Conservation (phyloP, 2,329 filamentous ascomycete species). For the Colletotrichum higginsianum region DNA sequence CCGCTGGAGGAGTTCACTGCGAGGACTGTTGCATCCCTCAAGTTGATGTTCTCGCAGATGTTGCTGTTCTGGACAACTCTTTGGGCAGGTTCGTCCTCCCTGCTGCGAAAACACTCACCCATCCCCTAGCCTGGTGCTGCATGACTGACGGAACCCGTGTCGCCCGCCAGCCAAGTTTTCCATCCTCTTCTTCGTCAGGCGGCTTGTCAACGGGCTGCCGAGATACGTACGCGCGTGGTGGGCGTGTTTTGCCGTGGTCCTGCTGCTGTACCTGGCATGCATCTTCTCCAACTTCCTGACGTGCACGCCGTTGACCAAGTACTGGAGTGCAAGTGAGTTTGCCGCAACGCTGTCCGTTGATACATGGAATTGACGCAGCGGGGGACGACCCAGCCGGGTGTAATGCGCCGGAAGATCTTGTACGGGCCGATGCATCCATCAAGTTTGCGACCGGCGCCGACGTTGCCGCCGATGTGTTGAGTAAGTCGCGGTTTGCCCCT, state of each 20-base stretch:
- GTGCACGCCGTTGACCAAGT: slow-evolving; percentile 30
- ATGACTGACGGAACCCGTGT: not conserved
- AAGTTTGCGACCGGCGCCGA: slow-evolving; percentile 30
- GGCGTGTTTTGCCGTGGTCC: slow-evolving; percentile 9
- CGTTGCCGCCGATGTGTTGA: slow-evolving; percentile 16
- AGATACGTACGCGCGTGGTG: slow-evolving; percentile 33
- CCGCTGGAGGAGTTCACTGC: slow-evolving; percentile 16
- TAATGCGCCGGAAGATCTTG: slow-evolving; percentile 26
- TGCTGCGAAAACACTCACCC: not conserved
- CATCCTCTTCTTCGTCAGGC: slow-evolving; percentile 28
- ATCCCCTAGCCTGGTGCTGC: too few relatives aligned
- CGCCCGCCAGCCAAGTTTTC: slow-evolving; percentile 15
- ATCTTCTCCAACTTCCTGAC: slow-evolving; percentile 32
- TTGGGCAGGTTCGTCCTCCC: slow-evolving; percentile 13
- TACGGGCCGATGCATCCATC: slow-evolving; percentile 27
- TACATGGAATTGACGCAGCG: too few relatives aligned
- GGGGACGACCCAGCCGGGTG: slow-evolving; percentile 15
- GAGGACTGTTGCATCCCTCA: slow-evolving; percentile 19
- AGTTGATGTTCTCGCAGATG: slow-evolving; percentile 37
- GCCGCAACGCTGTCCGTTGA: too few relatives aligned
- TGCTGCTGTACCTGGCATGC: slow-evolving; percentile 30
- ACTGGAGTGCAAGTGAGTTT: slow-evolving; percentile 30
- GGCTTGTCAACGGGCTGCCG: slow-evolving; percentile 25
- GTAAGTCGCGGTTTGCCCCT: not conserved
- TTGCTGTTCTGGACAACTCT: slow-evolving; percentile 33